phyloP scores from a whole-genome alignment of 2,329 filamentous ascomycete species.

The Aspergillus pseudoviridinutans region DNA sequence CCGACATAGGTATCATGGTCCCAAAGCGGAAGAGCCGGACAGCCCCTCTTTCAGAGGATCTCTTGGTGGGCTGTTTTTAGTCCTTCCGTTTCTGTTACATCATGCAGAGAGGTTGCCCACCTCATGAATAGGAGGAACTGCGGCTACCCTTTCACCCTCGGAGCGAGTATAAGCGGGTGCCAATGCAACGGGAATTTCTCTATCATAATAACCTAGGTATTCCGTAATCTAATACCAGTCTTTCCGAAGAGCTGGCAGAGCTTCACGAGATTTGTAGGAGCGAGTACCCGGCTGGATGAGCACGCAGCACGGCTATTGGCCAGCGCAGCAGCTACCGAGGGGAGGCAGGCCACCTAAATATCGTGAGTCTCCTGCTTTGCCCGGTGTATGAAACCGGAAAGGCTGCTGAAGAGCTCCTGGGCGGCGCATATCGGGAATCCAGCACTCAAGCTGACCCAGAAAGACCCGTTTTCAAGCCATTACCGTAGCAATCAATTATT shows the following conservation, averaged over 20 bases:
- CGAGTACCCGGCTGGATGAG: slow-evolving; percentile 18
- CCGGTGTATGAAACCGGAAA: slow-evolving; percentile 43
- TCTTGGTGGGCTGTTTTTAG: slow-evolving; percentile 6
- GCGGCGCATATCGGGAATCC: slow-evolving; percentile 30
- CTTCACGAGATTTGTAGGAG: slow-evolving; percentile 26
- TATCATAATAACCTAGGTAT: slow-evolving; percentile 19
- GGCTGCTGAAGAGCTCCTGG: slow-evolving; percentile 22
- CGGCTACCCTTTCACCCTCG: neutral
- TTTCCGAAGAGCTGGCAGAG: slow-evolving; percentile 20
- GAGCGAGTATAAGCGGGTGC: slow-evolving; percentile 4
- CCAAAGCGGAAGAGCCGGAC: slow-evolving; percentile 15
- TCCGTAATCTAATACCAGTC: slow-evolving; percentile 8
- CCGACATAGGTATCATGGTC: slow-evolving; percentile 4
- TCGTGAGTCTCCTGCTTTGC: slow-evolving; percentile 40
- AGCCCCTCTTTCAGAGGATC: slow-evolving; percentile 12
- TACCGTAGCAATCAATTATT: neutral
- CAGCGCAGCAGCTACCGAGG: slow-evolving; percentile 26
- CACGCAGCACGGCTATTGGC: slow-evolving; percentile 25
- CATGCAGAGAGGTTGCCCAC: slow-evolving; percentile 1
- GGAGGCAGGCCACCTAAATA: slow-evolving; percentile 21
- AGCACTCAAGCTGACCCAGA: slow-evolving; percentile 12
- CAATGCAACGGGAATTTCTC: slow-evolving; percentile 2
- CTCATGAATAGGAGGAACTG: neutral
- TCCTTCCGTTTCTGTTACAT: slow-evolving; percentile 11
- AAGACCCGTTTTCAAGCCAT: slow-evolving; percentile 9